Evolutionary conservation across 2,329 filamentous ascomycete species (phyloP).

Genomic region (Sarocladium brachiariae): DNA sequence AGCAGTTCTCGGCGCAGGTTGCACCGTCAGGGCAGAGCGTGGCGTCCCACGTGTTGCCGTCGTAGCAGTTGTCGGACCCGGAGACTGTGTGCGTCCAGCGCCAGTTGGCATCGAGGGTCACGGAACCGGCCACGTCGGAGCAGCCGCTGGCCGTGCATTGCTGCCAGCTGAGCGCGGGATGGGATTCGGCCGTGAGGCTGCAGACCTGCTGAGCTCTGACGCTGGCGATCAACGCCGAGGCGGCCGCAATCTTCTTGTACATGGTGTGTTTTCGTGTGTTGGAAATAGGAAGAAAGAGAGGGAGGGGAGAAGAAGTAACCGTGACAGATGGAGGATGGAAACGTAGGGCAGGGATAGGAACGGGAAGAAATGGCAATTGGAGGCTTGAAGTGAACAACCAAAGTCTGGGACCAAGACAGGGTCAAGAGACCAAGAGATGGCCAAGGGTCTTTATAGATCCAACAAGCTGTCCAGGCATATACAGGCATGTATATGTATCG

Average conservation of each 20-base stretch:
- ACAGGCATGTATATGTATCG: too few relatives aligned
- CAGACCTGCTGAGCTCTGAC: conserved; percentile 43
- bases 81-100: conserved; percentile 47
- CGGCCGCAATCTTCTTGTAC: conserved; percentile 23
- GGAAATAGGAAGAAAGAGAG: conserved; percentile 7
- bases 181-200: conserved; percentile 38
- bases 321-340: neutral
- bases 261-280: too few relatives aligned
- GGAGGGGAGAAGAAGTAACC: neutral
- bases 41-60: conserved; percentile 42
- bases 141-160: conserved; percentile 47
- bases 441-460: neutral
- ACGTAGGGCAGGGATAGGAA: too few relatives aligned
- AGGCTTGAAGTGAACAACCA: too few relatives aligned
- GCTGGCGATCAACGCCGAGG: conserved; percentile 19
- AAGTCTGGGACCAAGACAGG: too few relatives aligned
- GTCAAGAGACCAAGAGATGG: neutral
- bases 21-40: conserved; percentile 31
- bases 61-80: conserved; percentile 49
- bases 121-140: conserved; percentile 38
- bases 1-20: conserved; percentile 42
- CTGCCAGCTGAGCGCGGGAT: conserved; percentile 47
- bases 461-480: too few relatives aligned
- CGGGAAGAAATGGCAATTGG: too few relatives aligned
- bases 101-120: conserved; percentile 56